Evolutionary conservation across 2,329 filamentous ascomycete species (phyloP), one percentile per base, ranked within the genome.

Genomic region (Botrytis squamosa): DNA sequence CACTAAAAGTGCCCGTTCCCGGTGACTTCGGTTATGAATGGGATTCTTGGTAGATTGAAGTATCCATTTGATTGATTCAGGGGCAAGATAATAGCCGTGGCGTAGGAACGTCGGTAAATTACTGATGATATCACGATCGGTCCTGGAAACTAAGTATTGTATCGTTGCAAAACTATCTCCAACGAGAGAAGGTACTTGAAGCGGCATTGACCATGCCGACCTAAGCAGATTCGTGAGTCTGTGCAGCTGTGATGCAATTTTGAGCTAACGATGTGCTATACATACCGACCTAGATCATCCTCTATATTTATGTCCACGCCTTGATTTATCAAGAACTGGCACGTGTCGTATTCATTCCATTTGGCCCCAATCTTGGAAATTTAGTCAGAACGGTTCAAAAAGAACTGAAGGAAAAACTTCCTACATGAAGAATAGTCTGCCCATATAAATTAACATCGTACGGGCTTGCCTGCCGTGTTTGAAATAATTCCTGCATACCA

Each of bases 281-380:
- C n/a, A 46, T 65, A 65, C 62, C 0, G 0, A 7, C n/a, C n/a
- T 9, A 0, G 0, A 29, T 0, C 0, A 22, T 33, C 1, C 62
- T 46, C 4, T 2, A 1, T 6, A 25, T 25, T 46, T 46, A 9
- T 5, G 25, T 65, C 63, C 5, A 2, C 5, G 2, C 29, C 63
- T 36, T 46, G 42, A 8, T 65, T 10, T 36, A 65, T 16, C 6
- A 65, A 65, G 5, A 65, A 22, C 18, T 5, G 63, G 6, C 42
- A 65, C 33, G 1, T 0, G 0, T 22, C 6, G 2, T 33, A 8
- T 1, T 20, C 2, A 4, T n/a, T n/a, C n/a, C n/a, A n/a, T n/a
- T n/a, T n/a, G 6, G n/a, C 40, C 18, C n/a, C 62, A 3, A 0
- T 0, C 62, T 65, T 44, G 0, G 3, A 1, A 22, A 4, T 22